Evolutionary conservation across 2,329 filamentous ascomycete species (phyloP).

Genomic region (Sporothrix variecibatus): DNA sequence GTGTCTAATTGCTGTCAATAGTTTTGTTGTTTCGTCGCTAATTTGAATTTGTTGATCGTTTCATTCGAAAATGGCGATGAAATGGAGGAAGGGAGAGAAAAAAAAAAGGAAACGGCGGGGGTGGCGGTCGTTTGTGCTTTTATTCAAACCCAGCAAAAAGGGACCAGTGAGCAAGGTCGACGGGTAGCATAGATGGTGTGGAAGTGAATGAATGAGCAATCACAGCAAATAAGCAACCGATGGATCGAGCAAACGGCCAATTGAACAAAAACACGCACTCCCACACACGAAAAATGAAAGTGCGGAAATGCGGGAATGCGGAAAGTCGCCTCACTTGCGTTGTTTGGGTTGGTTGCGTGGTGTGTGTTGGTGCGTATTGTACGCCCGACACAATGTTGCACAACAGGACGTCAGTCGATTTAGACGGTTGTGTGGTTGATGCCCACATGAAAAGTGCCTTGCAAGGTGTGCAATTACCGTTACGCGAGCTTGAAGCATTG

Average conservation of each 20-base stretch:
- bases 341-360: not conserved
- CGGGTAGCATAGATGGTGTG: not conserved
- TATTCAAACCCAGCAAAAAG: not conserved
- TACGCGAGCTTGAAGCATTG: not conserved
- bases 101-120: not conserved
- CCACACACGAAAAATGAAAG: too few relatives aligned
- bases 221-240: not conserved
- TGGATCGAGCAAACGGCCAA: not conserved
- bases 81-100: not conserved
- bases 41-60: not conserved
- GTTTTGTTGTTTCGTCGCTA: not conserved
- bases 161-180: not conserved
- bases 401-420: not conserved
- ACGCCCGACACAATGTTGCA: not conserved
- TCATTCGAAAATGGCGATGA: not conserved
- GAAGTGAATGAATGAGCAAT: not conserved
- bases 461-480: not conserved
- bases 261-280: not conserved
- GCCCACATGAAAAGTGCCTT: too few relatives aligned
- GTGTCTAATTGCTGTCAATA: not conserved
- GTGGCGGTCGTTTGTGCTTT: not conserved
- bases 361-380: not conserved
- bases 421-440: not conserved
- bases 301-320: too few relatives aligned
- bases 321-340: not conserved